Evolutionary conservation across 1,284 basidiomycete species (phyloP), one percentile per base, ranked within the genome.

Genomic region (Neotropicomus parvogracilis): DNA sequence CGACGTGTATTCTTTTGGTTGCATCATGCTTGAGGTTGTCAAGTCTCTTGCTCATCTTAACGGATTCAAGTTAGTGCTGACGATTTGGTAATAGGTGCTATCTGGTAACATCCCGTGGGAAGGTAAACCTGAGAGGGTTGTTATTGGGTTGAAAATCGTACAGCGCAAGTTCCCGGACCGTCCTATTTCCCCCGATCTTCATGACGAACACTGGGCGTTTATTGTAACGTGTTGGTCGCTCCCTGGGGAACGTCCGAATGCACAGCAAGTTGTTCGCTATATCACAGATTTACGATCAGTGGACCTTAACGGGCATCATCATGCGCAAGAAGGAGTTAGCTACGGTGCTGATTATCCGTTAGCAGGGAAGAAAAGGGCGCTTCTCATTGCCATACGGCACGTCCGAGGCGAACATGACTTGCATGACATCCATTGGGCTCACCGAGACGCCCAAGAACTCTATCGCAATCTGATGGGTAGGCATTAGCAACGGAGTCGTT

Each of bases 311-410:
- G 16, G 27, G n/a, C n/a, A n/a, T n/a, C n/a, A n/a, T 8, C 27
- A 12, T 40, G 17, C n/a, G 20, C 39, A 29, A 29, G 27, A 19
- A 27, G 6, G 8, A 14, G 13, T 29, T 20, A 3, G 4, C 39
- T 20, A 20, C 13, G 12, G 31, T 14, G 8, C n/a, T 12, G 20
- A 12, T 24, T 32, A 24, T 16, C 14, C 29, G 12, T 21, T 10
- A 7, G 14, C 4, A 29, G 32, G 38, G 10, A 35, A 17, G 10
- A 40, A 24, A 35, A 46, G 35, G 14, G 54, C 49, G 27, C 43
- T 55, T 2, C 54, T 55, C 17, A 43, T 55, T 16, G 49, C 49
- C 12, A 37, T 55, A 12, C 31, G n/a, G 7, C 28, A 48, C 12
- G 53, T 50, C 16, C 11, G 13, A n/a, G 24, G 39, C n/a, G n/a